phyloP scores from a whole-genome alignment of 169 alveolate species.

The Cryptosporidium meleagridis region DNA sequence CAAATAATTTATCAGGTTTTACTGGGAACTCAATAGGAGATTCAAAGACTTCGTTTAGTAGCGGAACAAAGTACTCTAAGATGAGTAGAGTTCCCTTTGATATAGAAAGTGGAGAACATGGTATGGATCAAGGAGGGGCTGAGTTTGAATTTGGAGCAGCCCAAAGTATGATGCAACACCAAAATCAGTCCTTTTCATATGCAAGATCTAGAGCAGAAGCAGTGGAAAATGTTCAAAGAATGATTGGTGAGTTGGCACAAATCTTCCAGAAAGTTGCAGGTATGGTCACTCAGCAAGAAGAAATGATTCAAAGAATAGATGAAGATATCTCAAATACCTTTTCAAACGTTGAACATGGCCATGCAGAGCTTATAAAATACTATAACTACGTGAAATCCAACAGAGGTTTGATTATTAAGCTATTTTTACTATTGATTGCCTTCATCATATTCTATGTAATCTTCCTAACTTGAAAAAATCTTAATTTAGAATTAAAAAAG shows the following conservation, averaged over 20 bases:
- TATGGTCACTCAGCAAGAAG: slow-evolving; percentile 79
- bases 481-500: background rate
- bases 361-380: slow-evolving; percentile 76
- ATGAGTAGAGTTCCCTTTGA: slow-evolving; percentile 59
- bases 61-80: slow-evolving; percentile 33
- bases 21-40: slow-evolving; percentile 1
- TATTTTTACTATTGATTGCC: slow-evolving; percentile 71
- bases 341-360: slow-evolving; percentile 74
- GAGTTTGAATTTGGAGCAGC: slow-evolving; percentile 33
- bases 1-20: background rate
- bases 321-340: slow-evolving; percentile 64
- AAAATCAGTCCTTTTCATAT: slow-evolving; percentile 59
- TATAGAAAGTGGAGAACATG: slow-evolving; percentile 60
- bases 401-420: slow-evolving; percentile 76
- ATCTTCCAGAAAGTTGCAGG: slow-evolving; percentile 79
- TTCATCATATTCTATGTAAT: slow-evolving; percentile 74
- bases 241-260: slow-evolving; percentile 78
- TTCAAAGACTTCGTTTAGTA: slow-evolving; percentile 2
- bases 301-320: slow-evolving; percentile 77
- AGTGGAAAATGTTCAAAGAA: slow-evolving; percentile 79
- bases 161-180: slow-evolving; percentile 34
- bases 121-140: background rate
- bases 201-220: slow-evolving; percentile 77
- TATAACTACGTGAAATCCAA: slow-evolving; percentile 76
- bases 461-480: slow-evolving; percentile 30